Evolutionary conservation across 352 stramenopile species (phyloP), one percentile per base, ranked within the genome.

Genomic region (Phytophthora fragariaefolia): DNA sequence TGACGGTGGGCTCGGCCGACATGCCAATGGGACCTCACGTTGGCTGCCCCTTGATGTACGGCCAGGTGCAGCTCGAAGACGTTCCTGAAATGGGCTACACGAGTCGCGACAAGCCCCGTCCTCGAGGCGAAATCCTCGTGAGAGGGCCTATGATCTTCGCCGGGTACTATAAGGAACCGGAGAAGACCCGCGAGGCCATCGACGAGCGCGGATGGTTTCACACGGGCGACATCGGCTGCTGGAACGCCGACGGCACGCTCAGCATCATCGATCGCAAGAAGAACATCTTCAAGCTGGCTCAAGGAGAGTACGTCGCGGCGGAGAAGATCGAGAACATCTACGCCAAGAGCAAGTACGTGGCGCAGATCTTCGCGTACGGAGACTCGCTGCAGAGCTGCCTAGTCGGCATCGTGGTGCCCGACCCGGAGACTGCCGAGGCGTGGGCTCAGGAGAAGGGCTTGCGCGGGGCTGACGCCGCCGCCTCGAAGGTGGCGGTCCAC

Each of bases 311-410:
- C 74, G 83, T 99, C 6, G 95, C 96, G 0, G 76, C 95, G 15
- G 96, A 99, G 76, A 98, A 98, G 78, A 94, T 99, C 66, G 96
- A 99, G 68, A 97, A 97, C 80, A 79, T 94, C 6, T 98, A 97
- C 58, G 72, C 76, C 42, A 96, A 96, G 63, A 91, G 76, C 63
- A 71, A 77, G 4, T 96, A 98, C 65, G 91, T 98, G 42, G 90
- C 79, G 8, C 94, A 98, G 78, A 77, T 87, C 30, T 98, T 98
- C 72, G 90, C 98, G 1, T 91, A 98, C 72, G 96, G 96, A 9
- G 93, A 98, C 74, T 98, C 89, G 8, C 84, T 97, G 20, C 90
- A 98, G 72, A 97, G 73, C 61, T 92, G 73, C 43, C 77, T 98
- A n/a, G 93, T 99, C 26, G 94, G 88, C 5, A 80, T 99, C 26